These are phyloP conservation scores for Astrephomene gubernaculifera DNA, from an alignment of 139 green algal species.

Conservation along the genomic window DNA sequence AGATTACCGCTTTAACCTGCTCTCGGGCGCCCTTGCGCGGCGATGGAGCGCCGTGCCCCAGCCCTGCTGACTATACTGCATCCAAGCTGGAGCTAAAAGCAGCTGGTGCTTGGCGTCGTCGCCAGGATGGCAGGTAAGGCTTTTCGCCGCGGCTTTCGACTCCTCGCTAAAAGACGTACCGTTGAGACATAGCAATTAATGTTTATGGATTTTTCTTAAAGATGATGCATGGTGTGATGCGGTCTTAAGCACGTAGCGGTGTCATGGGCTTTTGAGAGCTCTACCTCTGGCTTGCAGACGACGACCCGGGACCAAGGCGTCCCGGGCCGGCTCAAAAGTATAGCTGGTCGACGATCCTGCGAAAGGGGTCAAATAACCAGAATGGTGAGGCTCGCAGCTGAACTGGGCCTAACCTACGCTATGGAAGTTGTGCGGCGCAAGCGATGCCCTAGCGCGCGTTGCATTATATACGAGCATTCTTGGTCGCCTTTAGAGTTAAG, in stretches of 20 bases:
- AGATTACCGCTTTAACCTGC: no score
- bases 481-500: no score
- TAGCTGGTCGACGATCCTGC: constrained; percentile 15
- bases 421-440: background rate
- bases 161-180: no score
- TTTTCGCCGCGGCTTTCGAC: background rate
- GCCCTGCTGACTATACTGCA: background rate
- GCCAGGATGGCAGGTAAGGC: background rate
- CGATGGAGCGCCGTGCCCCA: background rate
- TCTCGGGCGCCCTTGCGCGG: background rate
- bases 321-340: background rate
- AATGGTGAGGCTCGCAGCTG: background rate
- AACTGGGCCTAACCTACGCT: background rate
- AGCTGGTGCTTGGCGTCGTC: background rate
- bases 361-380: background rate
- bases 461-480: no score
- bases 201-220: no score
- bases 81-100: constrained; percentile 5
- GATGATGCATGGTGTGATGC: no score
- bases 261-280: no score
- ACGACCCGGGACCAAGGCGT: constrained; percentile 9
- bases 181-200: no score
- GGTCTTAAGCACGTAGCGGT: no score
- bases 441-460: no score
- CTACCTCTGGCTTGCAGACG: constrained; percentile 1